phyloP scores from a whole-genome alignment of 139 green algal species.

The Closterium sp. region DNA sequence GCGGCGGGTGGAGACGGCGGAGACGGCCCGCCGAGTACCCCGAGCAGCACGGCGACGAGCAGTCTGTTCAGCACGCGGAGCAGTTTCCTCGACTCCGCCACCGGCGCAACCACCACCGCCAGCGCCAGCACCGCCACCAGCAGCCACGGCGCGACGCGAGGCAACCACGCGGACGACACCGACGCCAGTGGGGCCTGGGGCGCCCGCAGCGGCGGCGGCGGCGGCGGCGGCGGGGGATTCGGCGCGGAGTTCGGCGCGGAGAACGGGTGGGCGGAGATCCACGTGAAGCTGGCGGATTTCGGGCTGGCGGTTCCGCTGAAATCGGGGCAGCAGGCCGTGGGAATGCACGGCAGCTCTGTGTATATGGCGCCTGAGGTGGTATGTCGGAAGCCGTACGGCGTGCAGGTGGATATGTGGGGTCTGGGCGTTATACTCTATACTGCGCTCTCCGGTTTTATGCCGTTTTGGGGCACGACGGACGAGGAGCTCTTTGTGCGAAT shows the following conservation, averaged over 20 bases:
- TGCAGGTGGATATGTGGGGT: slow-evolving; percentile 88
- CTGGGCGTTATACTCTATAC: slow-evolving; percentile 96
- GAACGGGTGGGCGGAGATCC: neutral
- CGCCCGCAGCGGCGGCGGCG: neutral
- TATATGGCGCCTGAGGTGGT: slow-evolving; percentile 90
- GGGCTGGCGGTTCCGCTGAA: slow-evolving; percentile 87
- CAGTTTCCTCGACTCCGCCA: neutral
- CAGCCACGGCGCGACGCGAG: neutral
- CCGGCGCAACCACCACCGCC: neutral
- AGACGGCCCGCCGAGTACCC: neutral
- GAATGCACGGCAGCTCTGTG: slow-evolving; percentile 79
- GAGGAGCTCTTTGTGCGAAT: slow-evolving; percentile 80
- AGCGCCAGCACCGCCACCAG: neutral
- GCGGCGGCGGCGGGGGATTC: neutral
- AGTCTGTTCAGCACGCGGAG: neutral
- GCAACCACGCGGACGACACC: neutral
- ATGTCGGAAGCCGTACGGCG: slow-evolving; percentile 66
- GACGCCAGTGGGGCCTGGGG: neutral
- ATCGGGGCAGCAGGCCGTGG: slow-evolving; percentile 36
- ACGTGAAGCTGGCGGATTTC: slow-evolving; percentile 91
- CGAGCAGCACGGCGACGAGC: neutral
- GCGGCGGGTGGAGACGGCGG: too few relatives aligned
- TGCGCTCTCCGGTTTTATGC: slow-evolving; percentile 72
- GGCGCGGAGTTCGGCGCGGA: neutral
- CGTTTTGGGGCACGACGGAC: slow-evolving; percentile 62